Evolutionary conservation across 2,329 filamentous ascomycete species (phyloP).

Genomic region (Ilyonectria robusta): DNA sequence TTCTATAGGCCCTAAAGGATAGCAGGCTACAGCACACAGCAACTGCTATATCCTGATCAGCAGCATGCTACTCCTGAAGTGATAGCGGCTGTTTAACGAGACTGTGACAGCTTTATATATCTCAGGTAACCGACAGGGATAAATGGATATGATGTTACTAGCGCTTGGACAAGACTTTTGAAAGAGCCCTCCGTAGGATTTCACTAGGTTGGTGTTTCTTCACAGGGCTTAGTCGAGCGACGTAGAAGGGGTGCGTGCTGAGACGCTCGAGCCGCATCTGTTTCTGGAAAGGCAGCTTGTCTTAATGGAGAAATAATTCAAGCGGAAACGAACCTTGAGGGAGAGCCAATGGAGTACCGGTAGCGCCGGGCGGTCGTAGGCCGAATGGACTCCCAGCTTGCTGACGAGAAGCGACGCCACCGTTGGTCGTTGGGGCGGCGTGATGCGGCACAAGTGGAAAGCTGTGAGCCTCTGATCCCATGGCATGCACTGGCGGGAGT

Average conservation of each 20-base stretch:
- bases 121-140: no score
- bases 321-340: constrained; percentile 16
- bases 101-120: no score
- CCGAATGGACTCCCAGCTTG: not conserved
- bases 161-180: no score
- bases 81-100: no score
- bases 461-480: constrained; percentile 8
- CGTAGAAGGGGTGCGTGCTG: not conserved
- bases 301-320: constrained; percentile 4
- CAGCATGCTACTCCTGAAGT: no score
- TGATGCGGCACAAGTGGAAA: not conserved
- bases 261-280: constrained; percentile 7
- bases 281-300: not conserved
- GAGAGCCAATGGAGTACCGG: not conserved
- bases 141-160: no score
- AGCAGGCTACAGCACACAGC: no score
- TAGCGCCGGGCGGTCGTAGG: not conserved
- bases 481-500: not conserved
- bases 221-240: no score
- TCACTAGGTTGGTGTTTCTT: no score
- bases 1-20: no score
- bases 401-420: not conserved
- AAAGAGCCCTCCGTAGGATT: no score
- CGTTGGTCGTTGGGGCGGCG: not conserved
- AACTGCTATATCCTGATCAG: no score